Evolutionary conservation across 768 basidiomycete species (phyloP), one percentile per base, ranked within the genome.

Genomic region (Hygrophoropsis aurantiaca): DNA sequence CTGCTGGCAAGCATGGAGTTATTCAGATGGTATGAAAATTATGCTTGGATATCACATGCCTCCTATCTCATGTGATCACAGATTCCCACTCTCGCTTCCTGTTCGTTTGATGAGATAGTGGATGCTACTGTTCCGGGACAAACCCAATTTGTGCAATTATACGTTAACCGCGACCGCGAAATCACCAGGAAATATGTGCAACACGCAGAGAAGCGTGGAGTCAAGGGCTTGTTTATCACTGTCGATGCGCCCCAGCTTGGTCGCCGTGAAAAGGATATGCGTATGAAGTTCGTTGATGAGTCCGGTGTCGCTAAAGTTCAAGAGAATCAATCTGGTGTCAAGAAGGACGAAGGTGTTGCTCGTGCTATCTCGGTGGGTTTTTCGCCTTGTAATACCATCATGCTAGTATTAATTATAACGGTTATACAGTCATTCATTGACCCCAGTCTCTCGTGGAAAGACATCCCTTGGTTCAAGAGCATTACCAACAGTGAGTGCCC

Each of bases 221-320:
- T 97, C 59, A 93, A 90, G 66, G 94, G 77, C 4, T 73, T 97
- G 9, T 94, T 97, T 67, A 94, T 97, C 62, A 94, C 94, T 0
- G 93, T 95, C 21, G 94, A 95, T 68, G 93, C 94, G 0, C 93
- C 93, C 4, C 92, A 94, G 53, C 81, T 95, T 11, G 93, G 93
- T 30, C 79, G 91, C 10, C 77, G 92, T 48, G 90, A 93, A 64
- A 91, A 91, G 82, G 94, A 95, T 59, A 94, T 97, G 92, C 78
- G 93, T 20, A 87, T 86, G 84, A 94, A 92, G 61, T 95, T 94
- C 53, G 89, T 86, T 18, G 90, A 85, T 11, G 85, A 83, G 30
- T 49, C 55, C 16, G 62, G 58, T 11, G 56, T 57, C 3, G 59
- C 51, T 10, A 59, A 49, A 30, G 57, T 64, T 3, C 59, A 61